Evolutionary conservation across 1,139 yeast species (phyloP).

Genomic region (Blastobotrys malaysiensis): DNA sequence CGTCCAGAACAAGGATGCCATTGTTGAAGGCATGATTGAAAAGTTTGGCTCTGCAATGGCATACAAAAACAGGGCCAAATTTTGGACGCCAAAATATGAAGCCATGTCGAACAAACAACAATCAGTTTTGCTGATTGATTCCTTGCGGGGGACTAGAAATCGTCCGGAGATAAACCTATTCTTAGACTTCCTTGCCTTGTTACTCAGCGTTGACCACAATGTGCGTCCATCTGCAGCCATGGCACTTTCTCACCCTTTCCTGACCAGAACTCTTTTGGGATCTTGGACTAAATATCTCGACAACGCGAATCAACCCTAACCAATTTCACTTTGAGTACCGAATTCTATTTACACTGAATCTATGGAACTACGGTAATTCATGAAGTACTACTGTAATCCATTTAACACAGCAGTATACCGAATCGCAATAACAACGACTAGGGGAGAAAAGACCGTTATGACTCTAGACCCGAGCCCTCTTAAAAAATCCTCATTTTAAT

Average conservation of each 20-base stretch:
- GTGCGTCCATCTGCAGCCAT: conserved; percentile 77
- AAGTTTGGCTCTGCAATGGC: conserved; percentile 22
- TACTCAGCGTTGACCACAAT: conserved; percentile 69
- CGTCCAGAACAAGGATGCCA: conserved; percentile 1
- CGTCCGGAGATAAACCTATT: background rate
- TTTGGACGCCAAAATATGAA: conserved; percentile 18
- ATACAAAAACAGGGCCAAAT: conserved; percentile 15
- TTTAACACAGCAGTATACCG: too few relatives aligned
- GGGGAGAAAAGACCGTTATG: too few relatives aligned
- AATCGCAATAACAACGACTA: too few relatives aligned
- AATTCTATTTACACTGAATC: too few relatives aligned
- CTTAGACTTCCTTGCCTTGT: conserved; percentile 16
- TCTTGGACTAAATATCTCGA: conserved; percentile 4
- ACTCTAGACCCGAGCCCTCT: too few relatives aligned
- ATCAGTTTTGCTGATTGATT: conserved; percentile 9
- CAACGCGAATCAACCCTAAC: too few relatives aligned
- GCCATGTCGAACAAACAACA: background rate
- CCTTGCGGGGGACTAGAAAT: background rate
- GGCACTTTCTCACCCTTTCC: conserved; percentile 54
- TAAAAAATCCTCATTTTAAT: too few relatives aligned
- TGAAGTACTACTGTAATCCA: too few relatives aligned
- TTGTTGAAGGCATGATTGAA: conserved; percentile 14
- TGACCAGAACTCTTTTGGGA: conserved; percentile 9
- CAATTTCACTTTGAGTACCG: too few relatives aligned
- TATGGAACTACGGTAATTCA: too few relatives aligned